Conservation (phyloP, 208 protist species). For the Lotmaria passim region DNA sequence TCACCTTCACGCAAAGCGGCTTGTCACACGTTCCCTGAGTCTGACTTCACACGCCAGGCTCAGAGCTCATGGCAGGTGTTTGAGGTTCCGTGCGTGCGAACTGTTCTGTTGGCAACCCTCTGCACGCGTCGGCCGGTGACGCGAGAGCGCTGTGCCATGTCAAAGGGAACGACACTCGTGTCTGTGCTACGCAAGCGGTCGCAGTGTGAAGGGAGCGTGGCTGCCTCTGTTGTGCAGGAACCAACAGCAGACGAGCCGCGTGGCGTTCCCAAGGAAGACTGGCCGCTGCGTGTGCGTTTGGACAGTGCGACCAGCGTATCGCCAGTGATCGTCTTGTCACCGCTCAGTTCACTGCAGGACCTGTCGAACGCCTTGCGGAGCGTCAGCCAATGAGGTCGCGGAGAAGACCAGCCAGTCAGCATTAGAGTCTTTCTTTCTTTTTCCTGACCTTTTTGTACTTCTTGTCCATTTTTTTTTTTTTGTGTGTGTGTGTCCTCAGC, state of each 20-base stretch:
- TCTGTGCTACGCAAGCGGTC: constrained; percentile 11
- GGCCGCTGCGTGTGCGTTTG: constrained; percentile 21
- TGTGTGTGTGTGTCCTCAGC: constrained; percentile 1
- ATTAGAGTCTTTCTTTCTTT: background rate
- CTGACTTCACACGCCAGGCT: background rate
- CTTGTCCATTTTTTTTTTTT: constrained; percentile 8
- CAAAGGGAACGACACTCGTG: constrained; percentile 12
- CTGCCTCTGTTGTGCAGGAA: background rate
- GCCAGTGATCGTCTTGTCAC: constrained; percentile 4
- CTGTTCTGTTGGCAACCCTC: constrained; percentile 3
- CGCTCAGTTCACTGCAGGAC: constrained; percentile 20
- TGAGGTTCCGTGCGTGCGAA: constrained; percentile 1
- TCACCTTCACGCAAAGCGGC: no score
- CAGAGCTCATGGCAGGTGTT: background rate
- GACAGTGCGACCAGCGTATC: background rate
- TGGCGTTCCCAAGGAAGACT: background rate
- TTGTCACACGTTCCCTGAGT: no score
- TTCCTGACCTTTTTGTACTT: background rate
- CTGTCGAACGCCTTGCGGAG: constrained; percentile 22
- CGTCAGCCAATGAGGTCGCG: background rate
- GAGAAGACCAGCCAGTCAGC: background rate
- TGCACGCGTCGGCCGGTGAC: constrained; percentile 4
- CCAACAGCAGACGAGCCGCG: background rate
- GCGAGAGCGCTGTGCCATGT: constrained; percentile 25
- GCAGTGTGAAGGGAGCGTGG: background rate